phyloP scores from a whole-genome alignment of 2,329 filamentous ascomycete genomes.

The Elsinoe arachidis region DNA sequence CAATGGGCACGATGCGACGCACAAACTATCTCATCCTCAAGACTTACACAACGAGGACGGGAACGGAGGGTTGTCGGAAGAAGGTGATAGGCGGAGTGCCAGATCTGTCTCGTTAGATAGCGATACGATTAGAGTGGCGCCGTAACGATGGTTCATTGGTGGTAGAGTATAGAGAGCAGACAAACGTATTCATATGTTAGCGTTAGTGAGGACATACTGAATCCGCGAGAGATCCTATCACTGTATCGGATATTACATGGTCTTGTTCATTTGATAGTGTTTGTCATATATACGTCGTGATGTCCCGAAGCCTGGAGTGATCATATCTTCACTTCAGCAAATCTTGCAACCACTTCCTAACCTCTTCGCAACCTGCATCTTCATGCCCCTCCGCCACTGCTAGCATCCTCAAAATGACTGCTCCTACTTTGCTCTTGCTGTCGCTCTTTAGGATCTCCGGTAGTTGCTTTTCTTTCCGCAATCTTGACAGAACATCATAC shows the following conservation, averaged over 20 bases:
- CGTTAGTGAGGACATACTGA: not conserved
- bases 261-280: not conserved
- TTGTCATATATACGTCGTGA: not conserved
- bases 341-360: not conserved
- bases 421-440: not conserved
- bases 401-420: not conserved
- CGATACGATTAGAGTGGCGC: not conserved
- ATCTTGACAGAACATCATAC: slow-evolving; percentile 17
- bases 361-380: not conserved
- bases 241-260: not conserved
- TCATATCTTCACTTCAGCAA: not conserved
- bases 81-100: not conserved
- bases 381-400: not conserved
- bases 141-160: not conserved
- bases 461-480: not conserved
- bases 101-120: not conserved
- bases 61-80: not conserved
- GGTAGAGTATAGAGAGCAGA: no score
- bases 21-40: not conserved
- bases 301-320: not conserved
- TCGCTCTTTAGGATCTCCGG: not conserved
- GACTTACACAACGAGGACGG: not conserved
- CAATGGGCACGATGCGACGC: not conserved
- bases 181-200: no score
- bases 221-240: no score